phyloP scores from a whole-genome alignment of 2,329 filamentous ascomycete genomes.

The Xylaria sp. region DNA sequence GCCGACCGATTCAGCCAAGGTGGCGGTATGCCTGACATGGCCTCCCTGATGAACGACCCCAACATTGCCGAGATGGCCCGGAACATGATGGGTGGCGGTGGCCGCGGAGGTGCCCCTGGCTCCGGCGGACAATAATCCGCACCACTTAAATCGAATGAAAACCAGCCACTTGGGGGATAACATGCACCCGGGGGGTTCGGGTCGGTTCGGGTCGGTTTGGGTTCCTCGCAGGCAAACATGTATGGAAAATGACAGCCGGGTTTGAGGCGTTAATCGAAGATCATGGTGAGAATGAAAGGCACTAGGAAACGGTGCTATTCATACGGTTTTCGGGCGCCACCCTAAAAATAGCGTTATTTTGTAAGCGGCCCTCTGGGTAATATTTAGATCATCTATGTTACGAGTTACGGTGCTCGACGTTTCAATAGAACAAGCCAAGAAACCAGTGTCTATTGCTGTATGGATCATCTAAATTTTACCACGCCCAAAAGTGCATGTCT shows the following conservation, averaged over 20 bases:
- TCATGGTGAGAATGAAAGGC: constrained; percentile 9
- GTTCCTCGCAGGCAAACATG: not conserved
- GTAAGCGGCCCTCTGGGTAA: constrained; percentile 18
- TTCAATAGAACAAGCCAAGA: constrained; percentile 25
- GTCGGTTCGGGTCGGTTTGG: not conserved
- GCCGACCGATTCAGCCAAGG: constrained; percentile 80
- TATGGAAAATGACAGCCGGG: constrained; percentile 9
- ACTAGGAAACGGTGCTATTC: constrained; percentile 10
- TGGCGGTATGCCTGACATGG: constrained; percentile 90
- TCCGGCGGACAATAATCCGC: constrained; percentile 40
- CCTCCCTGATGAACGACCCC: constrained; percentile 89
- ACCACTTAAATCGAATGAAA: not conserved
- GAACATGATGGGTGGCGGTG: constrained; percentile 52
- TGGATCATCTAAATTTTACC: constrained; percentile 33
- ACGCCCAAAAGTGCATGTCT: constrained; percentile 33
- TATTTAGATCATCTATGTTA: constrained; percentile 38
- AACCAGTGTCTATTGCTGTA: constrained; percentile 31
- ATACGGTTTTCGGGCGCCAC: constrained; percentile 11
- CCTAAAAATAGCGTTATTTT: not conserved
- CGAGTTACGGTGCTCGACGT: constrained; percentile 32
- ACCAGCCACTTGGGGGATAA: not conserved
- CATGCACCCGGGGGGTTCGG: not conserved
- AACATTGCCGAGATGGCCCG: constrained; percentile 84
- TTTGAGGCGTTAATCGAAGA: constrained; percentile 20
- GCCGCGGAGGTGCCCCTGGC: constrained; percentile 39